Conservation (phyloP, 352 stramenopile species). For the Globisporangium rhizosaccharum region DNA sequence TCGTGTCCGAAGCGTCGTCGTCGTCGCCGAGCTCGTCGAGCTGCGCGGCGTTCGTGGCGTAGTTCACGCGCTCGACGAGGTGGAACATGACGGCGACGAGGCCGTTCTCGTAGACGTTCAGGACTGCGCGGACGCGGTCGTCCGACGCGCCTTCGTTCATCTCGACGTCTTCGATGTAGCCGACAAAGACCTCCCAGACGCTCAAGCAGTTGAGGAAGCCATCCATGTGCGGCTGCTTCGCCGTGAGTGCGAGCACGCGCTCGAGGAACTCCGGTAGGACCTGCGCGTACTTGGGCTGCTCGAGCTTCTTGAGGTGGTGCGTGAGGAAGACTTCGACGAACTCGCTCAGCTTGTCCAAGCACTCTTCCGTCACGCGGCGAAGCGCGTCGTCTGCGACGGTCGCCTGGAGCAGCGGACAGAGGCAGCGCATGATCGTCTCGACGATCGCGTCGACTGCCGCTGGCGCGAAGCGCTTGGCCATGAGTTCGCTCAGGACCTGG, state of each 20-base stretch:
- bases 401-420: constrained; percentile 60
- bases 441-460: constrained; percentile 40
- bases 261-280: constrained; percentile 54
- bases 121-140: constrained; percentile 34
- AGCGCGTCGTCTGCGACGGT: constrained; percentile 54
- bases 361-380: constrained; percentile 41
- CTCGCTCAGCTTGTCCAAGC: constrained; percentile 70
- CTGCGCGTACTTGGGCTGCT: constrained; percentile 40
- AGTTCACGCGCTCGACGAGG: constrained; percentile 65
- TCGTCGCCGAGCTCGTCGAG: constrained; percentile 57
- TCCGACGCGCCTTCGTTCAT: constrained; percentile 60
- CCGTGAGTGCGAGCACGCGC: constrained; percentile 54
- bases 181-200: constrained; percentile 81
- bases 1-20: constrained; percentile 17
- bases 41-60: constrained; percentile 56
- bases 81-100: constrained; percentile 75
- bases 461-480: constrained; percentile 57
- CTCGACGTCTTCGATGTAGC: constrained; percentile 75
- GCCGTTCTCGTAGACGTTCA: constrained; percentile 64
- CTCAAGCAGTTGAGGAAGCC: constrained; percentile 76
- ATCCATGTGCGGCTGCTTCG: constrained; percentile 64
- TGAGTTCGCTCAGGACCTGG: constrained; percentile 55
- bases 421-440: constrained; percentile 37
- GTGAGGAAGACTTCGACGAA: constrained; percentile 73
- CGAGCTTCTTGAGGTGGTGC: constrained; percentile 66